phyloP scores from a whole-genome alignment of 352 stramenopile genomes.

The Halophytophthora batemanensis region DNA sequence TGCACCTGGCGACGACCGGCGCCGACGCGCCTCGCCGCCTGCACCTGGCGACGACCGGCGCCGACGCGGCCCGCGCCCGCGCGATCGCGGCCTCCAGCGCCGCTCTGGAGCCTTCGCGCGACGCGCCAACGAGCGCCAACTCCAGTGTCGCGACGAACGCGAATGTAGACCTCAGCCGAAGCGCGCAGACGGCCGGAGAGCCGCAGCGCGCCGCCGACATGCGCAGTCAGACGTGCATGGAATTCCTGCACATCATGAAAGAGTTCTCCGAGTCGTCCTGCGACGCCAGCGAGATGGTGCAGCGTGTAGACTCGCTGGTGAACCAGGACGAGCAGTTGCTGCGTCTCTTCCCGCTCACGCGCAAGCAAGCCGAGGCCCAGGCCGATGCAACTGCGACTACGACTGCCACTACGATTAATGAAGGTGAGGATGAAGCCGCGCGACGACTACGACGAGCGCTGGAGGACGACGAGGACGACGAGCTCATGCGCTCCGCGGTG shows the following conservation, averaged over 20 bases:
- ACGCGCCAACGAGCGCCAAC: background rate
- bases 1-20: constrained; percentile 4
- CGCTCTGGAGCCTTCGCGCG: background rate
- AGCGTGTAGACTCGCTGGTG: constrained; percentile 65
- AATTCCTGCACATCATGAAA: constrained; percentile 77
- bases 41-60: constrained; percentile 2
- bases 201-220: constrained; percentile 21
- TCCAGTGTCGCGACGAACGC: constrained; percentile 18
- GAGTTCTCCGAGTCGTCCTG: constrained; percentile 69
- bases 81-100: background rate
- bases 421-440: constrained; percentile 20
- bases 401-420: background rate
- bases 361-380: constrained; percentile 10
- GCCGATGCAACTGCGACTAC: background rate
- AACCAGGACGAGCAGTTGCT: constrained; percentile 57
- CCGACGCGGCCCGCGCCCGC: constrained; percentile 1
- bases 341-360: constrained; percentile 44
- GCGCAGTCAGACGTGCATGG: constrained; percentile 52
- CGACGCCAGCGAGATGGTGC: constrained; percentile 55
- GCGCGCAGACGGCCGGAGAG: constrained; percentile 5
- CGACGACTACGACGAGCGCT: constrained; percentile 19
- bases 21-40: constrained; percentile 9
- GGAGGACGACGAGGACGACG: constrained; percentile 18
- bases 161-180: no score
- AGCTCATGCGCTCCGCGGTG: background rate